Base-by-base conservation (phyloP, 2,329 filamentous ascomycete genomes). In the Phaeosphaeria sp. region DNA sequence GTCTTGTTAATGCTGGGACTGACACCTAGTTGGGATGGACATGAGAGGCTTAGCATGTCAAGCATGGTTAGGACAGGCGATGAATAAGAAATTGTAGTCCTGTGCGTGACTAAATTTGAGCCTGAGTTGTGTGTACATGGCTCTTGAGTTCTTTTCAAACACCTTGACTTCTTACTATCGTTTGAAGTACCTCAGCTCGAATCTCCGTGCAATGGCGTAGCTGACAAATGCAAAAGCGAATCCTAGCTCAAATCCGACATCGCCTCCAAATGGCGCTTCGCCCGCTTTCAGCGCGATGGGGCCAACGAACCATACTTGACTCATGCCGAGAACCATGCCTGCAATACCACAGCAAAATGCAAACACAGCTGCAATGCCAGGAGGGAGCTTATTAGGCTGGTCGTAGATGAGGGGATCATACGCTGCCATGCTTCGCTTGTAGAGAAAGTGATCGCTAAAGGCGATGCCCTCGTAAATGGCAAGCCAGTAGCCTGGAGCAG, bases 381-480 rank as follows among this genome's bases (percentile, higher is more conserved):
- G 81, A 0, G 90, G 89, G 0, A 92, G 82, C 50, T 82, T 83
- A 0, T 77, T 69, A 0, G 83, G 82, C 54, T 84, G 79, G 62
- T 87, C 83, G 72, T 89, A 91, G 60, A 83, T 73, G 43, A 85
- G 82, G 0, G 83, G 78, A n/a, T 77, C 71, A 72, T 91, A 92
- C 9, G 85, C 86, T 1, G 61, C 54, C 63, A 89, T 85, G 2
- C 86, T 85, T 22, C 84, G 82, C 68, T 85, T 86, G 81, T 89
- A 91, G 70, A 90, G 67, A 67, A 91, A 85, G 76, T 92, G 89
- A 54, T 92, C 89, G 1, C 82, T 79, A 18, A 91, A 72, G 0
- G 85, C 80, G 61, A 92, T 85, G 47, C 85, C 88, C 62, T 87
- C 84, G 77, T 92, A 92, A 66, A 92, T 90, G 48, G 89, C 86